Base-by-base conservation (phyloP, 257 asterid genomes). In the Capsicum chinense region DNA sequence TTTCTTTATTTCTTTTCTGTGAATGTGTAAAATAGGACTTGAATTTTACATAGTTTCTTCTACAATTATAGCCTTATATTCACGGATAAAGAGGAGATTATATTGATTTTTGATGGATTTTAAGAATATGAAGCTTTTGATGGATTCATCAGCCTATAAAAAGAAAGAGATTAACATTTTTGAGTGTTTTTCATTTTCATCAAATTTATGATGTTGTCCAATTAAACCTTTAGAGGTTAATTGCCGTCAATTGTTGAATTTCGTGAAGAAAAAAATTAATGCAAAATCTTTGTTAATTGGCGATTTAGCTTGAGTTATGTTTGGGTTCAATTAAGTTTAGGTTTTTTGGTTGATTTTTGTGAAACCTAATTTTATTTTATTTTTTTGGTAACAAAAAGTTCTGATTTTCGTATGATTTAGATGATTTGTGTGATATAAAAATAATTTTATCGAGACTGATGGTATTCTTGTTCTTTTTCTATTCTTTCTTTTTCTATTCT, bases 281-380 rank as follows among this genome's bases (percentile, higher is more conserved):
- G 80, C 58, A n/a, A 26, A 83, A 47, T 19, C 85, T 21, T 7
- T 10, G 19, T 35, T 35, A 33, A 26, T 83, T 57, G 81, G 12
- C 0, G 80, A 68, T 68, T 67, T 69, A 68, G 70, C 69, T 83
- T 59, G 54, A 47, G 13, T 56, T 47, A 4, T 35, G 9, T 68
- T 54, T 52, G 81, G 47, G 80, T 68, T 83, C 79, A 37, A 80
- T 69, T 83, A 58, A 83, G 15, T 52, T 76, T 52, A 39, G 44
- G 3, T 3, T 39, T 39, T 39, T 39, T 3, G 5, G 44, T 39
- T 4, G 5, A 39, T 39, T 39, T 39, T 39, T 3, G 44, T 39
- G 44, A 39, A 39, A 39, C 44, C 44, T 39, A 39, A 39, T 39
- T 39, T 39, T 3, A 39, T 3, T 15, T 16, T 42, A 64, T 78